phyloP scores from a whole-genome alignment of 75 land plant genomes.

The Selaginella moellendorffii region DNA sequence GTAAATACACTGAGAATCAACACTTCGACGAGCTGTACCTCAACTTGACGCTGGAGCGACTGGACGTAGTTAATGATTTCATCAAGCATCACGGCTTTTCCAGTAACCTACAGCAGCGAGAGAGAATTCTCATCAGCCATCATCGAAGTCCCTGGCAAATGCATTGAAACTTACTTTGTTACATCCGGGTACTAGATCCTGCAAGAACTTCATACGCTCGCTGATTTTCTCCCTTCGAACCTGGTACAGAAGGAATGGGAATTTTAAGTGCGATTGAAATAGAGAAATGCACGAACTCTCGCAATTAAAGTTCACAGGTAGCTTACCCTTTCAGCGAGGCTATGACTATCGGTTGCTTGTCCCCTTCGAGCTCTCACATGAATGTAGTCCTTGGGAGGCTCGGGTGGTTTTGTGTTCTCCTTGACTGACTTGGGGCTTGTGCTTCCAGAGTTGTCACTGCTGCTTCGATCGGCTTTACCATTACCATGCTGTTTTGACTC shows the following conservation, averaged over 20 bases:
- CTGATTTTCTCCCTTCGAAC: slow-evolving; percentile 47
- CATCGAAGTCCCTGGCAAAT: background rate
- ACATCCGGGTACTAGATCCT: slow-evolving; percentile 47
- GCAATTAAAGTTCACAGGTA: background rate
- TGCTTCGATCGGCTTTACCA: slow-evolving; percentile 9
- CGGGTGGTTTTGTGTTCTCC: background rate
- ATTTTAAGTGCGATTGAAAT: background rate
- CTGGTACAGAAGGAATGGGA: slow-evolving; percentile 18
- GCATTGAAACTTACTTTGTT: slow-evolving; percentile 27
- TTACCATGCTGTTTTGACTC: too few relatives aligned
- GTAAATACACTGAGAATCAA: background rate
- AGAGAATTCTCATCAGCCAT: too few relatives aligned
- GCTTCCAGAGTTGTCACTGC: slow-evolving; percentile 20
- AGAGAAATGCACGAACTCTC: background rate
- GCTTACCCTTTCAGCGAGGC: slow-evolving; percentile 33
- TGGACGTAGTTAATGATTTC: slow-evolving; percentile 90
- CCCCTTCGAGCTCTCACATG: slow-evolving; percentile 65
- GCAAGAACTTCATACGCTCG: slow-evolving; percentile 42
- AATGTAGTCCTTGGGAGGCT: slow-evolving; percentile 27
- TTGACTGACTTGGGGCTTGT: slow-evolving; percentile 12
- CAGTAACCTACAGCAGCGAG: slow-evolving; percentile 68
- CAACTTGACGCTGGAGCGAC: slow-evolving; percentile 71
- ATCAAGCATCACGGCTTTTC: slow-evolving; percentile 81
- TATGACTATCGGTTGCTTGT: slow-evolving; percentile 71
- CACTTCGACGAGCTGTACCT: slow-evolving; percentile 32